Percentiles rank a stretch among this genome's conserved stretches.
phyloP scores from a whole-genome alignment of 179 eudicot species.

The Drosera spatulata region DNA sequence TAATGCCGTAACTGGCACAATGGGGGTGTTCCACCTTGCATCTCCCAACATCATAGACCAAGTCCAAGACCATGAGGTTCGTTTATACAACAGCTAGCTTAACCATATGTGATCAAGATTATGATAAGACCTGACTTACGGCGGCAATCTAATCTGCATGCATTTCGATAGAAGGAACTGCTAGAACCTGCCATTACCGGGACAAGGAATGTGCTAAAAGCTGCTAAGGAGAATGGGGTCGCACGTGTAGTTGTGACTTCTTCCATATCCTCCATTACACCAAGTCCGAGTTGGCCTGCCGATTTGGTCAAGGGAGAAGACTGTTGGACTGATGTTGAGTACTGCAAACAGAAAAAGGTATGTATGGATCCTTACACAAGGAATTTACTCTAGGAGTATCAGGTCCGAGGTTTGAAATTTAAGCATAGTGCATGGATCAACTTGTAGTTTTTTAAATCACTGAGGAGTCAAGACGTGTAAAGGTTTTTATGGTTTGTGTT shows the following conservation, averaged over 20 bases:
- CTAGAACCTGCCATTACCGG: slow-evolving; percentile 73
- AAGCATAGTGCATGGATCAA: no score
- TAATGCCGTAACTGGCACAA: slow-evolving; percentile 37
- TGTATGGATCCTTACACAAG: neutral
- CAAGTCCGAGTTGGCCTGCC: slow-evolving; percentile 72
- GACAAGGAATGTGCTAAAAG: slow-evolving; percentile 56
- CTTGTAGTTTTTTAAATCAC: no score
- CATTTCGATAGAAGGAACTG: slow-evolving; percentile 31
- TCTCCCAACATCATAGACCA: slow-evolving; percentile 49
- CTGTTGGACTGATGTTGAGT: slow-evolving; percentile 80
- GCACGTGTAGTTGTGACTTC: slow-evolving; percentile 81
- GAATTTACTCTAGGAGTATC: no score
- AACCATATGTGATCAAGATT: neutral
- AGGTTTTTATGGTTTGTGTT: neutral
- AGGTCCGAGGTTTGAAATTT: no score
- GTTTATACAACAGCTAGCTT: neutral
- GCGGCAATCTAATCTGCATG: neutral
- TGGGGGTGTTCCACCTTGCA: slow-evolving; percentile 70
- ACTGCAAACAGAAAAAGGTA: slow-evolving; percentile 49
- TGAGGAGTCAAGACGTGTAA: neutral
- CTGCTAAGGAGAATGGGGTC: slow-evolving; percentile 60
- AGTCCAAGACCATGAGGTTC: slow-evolving; percentile 64
- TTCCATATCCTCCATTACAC: slow-evolving; percentile 49
- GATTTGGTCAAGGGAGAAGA: slow-evolving; percentile 54
- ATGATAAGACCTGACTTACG: neutral